phyloP scores from a whole-genome alignment of 345 rosid genomes.

The Corchorus olitorius region DNA sequence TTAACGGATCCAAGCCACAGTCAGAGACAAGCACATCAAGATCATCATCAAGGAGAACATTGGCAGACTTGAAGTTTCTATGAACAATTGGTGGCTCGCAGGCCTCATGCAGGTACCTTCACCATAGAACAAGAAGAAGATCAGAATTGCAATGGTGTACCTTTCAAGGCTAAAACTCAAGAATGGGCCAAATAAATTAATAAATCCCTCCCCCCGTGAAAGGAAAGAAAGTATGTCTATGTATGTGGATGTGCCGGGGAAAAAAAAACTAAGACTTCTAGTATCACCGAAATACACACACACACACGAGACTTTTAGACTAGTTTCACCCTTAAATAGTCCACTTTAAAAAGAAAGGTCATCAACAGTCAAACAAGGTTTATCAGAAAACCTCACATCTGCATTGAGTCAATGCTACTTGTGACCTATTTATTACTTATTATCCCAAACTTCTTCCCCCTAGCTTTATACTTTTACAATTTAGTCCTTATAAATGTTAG shows the following conservation, averaged over 20 bases:
- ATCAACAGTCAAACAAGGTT: not conserved
- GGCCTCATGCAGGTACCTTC: constrained; percentile 92
- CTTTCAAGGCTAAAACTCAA: not conserved
- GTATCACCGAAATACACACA: too few species aligned
- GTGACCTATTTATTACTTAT: not conserved
- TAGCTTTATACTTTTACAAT: not conserved
- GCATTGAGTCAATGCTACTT: not conserved
- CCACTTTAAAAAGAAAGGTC: not conserved
- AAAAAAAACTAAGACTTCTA: too few species aligned
- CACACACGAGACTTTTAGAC: too few species aligned
- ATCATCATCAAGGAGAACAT: constrained; percentile 89
- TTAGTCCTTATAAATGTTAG: not conserved
- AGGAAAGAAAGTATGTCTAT: not conserved
- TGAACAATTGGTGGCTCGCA: constrained; percentile 88
- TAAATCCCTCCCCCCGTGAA: not conserved
- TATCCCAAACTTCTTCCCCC: not conserved
- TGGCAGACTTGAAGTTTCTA: constrained; percentile 86
- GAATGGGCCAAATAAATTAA: constrained; percentile 3
- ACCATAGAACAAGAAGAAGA: constrained; percentile 20
- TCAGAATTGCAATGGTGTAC: constrained; percentile 12
- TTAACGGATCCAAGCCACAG: constrained; percentile 87
- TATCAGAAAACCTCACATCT: not conserved
- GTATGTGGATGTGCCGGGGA: not conserved
- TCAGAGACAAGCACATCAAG: constrained; percentile 76
- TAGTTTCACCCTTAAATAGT: too few species aligned